Evolutionary conservation across 1,284 basidiomycete species (phyloP), one percentile per base, ranked within the genome.

Genomic region (Malassezia vespertilionis): DNA sequence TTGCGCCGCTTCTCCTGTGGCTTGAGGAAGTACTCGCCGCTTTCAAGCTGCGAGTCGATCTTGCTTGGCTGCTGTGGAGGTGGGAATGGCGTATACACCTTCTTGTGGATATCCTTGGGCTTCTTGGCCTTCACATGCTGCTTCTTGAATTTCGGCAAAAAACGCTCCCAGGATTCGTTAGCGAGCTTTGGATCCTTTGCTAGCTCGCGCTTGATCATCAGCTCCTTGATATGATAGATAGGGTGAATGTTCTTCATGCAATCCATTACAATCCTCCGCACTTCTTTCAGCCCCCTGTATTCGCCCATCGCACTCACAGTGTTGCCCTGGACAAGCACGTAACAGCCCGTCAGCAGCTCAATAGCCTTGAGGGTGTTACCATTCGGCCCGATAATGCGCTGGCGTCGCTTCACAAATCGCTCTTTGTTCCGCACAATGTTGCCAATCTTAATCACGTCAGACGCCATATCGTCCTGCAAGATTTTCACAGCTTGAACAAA

Each of bases 241-340:
- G 93, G 93, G 68, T 99, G 93, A 41, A 97, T 84, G 69, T 99
- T 99, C 75, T 86, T 91, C 87, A 99, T 93, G 75, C 93, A 99
- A 71, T 99, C 93, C 40, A 96, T 73, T 22, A 99, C 80, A 60
- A 97, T 95, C 50, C 90, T 74, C 46, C 93, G 79, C 4, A 97
- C 91, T 71, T 96, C 90, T 71, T 96, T 97, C 31, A 99, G 75
- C 0, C 84, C 83, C 71, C 91, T 95, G 75, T 84, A 88, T 0
- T 84, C 82, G 2, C 93, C 93, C 90, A 97, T 97, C 2, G 87
- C 88, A 35, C 87, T 86, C 45, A 99, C 93, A 0, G 93, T 99
- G 72, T 82, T 96, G 50, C 93, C 93, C 76, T 97, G 93, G 0
- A 99, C 91, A 20, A 99, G 78, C 7, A 99, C 86, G 68, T 97